These are phyloP conservation scores for Cucurbita ficifolia DNA, from an alignment of 306 rosid species.

Conservation along the genomic window DNA sequence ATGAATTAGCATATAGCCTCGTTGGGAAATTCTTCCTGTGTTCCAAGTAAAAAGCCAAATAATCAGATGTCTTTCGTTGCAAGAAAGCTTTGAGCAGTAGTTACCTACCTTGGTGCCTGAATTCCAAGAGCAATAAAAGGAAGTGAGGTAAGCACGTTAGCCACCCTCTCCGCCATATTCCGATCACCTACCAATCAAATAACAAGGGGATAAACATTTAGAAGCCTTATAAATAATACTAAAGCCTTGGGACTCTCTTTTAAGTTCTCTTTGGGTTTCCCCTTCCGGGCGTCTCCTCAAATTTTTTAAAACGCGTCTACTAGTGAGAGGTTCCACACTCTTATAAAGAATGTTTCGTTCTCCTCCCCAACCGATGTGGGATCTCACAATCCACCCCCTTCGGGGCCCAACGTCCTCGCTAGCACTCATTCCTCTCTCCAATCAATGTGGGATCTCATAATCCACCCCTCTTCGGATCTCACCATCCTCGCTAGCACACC, in stretches of 20 bases:
- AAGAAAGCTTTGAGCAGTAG: slow-evolving; percentile 13
- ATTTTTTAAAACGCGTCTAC: no score
- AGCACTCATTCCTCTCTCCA: no score
- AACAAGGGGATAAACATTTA: not conserved
- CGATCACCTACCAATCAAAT: slow-evolving; percentile 44
- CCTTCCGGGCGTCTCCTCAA: no score
- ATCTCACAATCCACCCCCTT: no score
- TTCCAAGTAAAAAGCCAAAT: not conserved
- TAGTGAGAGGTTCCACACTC: no score
- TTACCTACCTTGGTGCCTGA: slow-evolving; percentile 83
- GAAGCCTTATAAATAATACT: not conserved
- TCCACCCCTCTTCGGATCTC: no score
- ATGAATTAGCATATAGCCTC: slow-evolving; percentile 85
- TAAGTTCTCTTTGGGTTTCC: no score
- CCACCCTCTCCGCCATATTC: slow-evolving; percentile 52
- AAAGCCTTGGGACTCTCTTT: not conserved
- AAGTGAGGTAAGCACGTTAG: slow-evolving; percentile 80
- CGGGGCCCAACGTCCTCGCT: no score
- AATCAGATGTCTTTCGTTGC: slow-evolving; percentile 1
- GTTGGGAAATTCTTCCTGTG: slow-evolving; percentile 61
- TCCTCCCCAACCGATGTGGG: no score
- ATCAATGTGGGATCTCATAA: no score
- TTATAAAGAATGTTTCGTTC: no score
- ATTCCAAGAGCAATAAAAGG: slow-evolving; percentile 82
- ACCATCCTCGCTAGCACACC: no score